Percentiles rank a stretch among this genome's conserved stretches.
phyloP scores from a whole-genome alignment of 495 filamentous ascomycete species.

The Xylaria bambusicola region DNA sequence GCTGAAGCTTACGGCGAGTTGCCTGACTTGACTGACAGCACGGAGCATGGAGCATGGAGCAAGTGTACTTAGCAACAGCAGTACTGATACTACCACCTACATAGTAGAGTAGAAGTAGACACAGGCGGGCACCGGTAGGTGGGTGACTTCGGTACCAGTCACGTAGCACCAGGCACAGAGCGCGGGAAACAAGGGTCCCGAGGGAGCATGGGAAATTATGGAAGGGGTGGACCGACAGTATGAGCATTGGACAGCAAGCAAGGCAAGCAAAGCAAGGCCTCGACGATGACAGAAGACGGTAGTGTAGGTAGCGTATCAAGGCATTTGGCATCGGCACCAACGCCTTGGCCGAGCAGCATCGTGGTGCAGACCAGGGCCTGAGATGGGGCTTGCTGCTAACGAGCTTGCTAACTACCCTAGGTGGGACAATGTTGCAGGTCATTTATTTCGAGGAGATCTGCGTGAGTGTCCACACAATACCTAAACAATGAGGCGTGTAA shows the following conservation, averaged over 20 bases:
- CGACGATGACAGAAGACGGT: not conserved
- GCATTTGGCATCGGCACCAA: slow-evolving; percentile 18
- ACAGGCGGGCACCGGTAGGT: slow-evolving; percentile 2
- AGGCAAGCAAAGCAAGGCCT: slow-evolving; percentile 6
- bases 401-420: slow-evolving; percentile 15
- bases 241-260: slow-evolving; percentile 16
- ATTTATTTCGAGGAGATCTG: slow-evolving; percentile 16
- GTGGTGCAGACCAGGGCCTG: slow-evolving; percentile 1
- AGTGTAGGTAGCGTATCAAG: not conserved
- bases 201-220: slow-evolving; percentile 21
- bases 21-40: slow-evolving; percentile 4
- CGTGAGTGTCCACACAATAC: not conserved
- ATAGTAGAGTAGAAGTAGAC: too few species aligned
- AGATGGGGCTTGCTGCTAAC: slow-evolving; percentile 14
- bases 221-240: slow-evolving; percentile 16
- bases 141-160: slow-evolving; percentile 18
- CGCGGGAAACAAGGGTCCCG: slow-evolving; percentile 9
- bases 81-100: too few species aligned
- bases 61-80: too few species aligned
- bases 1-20: slow-evolving; percentile 10
- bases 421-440: slow-evolving; percentile 19
- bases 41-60: slow-evolving; percentile 8
- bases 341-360: slow-evolving; percentile 11
- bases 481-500: not conserved
- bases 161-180: slow-evolving; percentile 14